A percentile compares a stretch with the other conserved stretches of the same genome.
These are phyloP conservation scores for Myriosclerotinia scirpicola DNA, from an alignment of 2,329 filamentous ascomycete genomes.

Conservation along the genomic window DNA sequence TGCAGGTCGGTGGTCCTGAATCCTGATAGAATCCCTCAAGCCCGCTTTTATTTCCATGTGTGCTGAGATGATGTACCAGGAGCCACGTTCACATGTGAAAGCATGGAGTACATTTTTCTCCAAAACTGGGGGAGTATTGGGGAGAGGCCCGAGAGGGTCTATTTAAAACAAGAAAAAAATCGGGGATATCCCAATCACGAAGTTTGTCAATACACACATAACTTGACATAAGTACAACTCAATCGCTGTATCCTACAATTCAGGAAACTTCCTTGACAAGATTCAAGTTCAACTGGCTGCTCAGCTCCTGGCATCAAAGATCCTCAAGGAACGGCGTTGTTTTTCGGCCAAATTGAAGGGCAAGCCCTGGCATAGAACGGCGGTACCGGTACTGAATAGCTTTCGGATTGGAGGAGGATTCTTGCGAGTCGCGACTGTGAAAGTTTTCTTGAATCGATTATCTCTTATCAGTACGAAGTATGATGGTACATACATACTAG, in stretches of 20 bases:
- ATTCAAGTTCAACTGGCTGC: too few species aligned
- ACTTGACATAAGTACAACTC: not conserved
- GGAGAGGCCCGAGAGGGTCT: not conserved
- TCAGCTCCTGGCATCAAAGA: not conserved
- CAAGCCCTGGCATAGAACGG: too few species aligned
- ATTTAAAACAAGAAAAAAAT: not conserved
- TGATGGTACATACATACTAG: not conserved
- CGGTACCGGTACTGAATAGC: not conserved
- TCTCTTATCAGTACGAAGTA: not conserved
- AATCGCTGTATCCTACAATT: not conserved
- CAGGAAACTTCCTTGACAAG: not conserved
- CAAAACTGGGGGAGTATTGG: not conserved
- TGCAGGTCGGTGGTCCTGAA: not conserved
- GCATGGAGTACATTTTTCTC: not conserved
- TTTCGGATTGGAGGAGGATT: conserved; percentile 6
- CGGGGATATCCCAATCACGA: not conserved
- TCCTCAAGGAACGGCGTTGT: conserved; percentile 10
- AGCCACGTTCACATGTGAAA: conserved; percentile 9
- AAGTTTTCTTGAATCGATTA: not conserved
- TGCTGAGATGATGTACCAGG: not conserved
- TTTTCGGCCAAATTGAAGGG: conserved; percentile 9
- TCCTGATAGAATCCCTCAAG: not conserved
- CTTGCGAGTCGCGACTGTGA: not conserved
- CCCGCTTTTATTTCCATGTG: not conserved
- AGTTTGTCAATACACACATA: too few species aligned